Percentiles rank a stretch among this genome's conserved stretches.
Conservation (phyloP, 257 asterid genomes). For the Plantago elongata region DNA sequence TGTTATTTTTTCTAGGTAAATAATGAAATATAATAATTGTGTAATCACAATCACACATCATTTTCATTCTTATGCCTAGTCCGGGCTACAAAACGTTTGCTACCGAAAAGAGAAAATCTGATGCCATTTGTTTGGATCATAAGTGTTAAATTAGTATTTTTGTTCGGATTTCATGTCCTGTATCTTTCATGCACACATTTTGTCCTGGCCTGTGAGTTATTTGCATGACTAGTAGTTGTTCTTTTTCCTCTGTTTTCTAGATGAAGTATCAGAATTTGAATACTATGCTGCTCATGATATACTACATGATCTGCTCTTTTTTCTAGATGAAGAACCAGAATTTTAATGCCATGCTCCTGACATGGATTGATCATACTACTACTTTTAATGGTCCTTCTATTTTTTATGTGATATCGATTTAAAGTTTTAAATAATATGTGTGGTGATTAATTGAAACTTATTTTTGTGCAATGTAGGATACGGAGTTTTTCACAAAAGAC, state of each 20-base stretch:
- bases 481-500: conserved; percentile 61
- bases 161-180: conserved; percentile 40
- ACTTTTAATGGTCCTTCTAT: too few species aligned
- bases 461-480: conserved; percentile 33
- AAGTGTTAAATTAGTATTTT: conserved; percentile 19
- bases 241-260: conserved; percentile 26
- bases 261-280: conserved; percentile 14
- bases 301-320: too few species aligned
- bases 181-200: conserved; percentile 37
- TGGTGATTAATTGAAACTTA: background rate
- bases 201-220: conserved; percentile 19
- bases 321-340: too few species aligned
- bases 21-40: background rate
- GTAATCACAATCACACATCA: conserved; percentile 48
- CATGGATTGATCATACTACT: too few species aligned
- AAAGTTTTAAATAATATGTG: too few species aligned
- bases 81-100: conserved; percentile 65
- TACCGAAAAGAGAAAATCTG: conserved; percentile 67
- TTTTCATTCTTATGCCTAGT: conserved; percentile 65
- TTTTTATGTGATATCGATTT: too few species aligned
- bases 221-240: background rate
- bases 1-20: background rate
- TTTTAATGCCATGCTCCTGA: background rate
- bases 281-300: background rate
- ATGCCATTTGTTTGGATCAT: conserved; percentile 72